Conservation (phyloP, 768 basidiomycete genomes). For the Hysterangium stoloniferum region DNA sequence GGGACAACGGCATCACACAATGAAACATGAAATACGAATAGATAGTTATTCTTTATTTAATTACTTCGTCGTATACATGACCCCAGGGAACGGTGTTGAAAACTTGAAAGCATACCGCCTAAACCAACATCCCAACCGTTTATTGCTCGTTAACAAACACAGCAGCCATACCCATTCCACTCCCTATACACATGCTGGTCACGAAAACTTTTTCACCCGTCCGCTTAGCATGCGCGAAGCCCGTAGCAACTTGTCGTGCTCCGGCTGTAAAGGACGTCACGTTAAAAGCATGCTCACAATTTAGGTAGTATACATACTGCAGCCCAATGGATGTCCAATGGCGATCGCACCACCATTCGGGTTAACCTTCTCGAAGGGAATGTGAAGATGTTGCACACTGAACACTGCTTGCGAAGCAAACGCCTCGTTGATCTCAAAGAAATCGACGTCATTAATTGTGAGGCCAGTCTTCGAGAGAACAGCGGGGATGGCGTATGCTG, state of each 20-base stretch:
- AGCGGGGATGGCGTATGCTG: constrained; percentile 79
- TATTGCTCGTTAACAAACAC: constrained; percentile 81
- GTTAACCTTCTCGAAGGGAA: constrained; percentile 77
- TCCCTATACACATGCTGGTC: constrained; percentile 88
- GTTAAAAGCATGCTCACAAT: background rate
- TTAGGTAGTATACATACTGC: constrained; percentile 44
- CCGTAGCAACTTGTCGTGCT: constrained; percentile 82
- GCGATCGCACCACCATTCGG: constrained; percentile 85
- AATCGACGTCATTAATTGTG: constrained; percentile 66
- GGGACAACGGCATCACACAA: too few relatives aligned
- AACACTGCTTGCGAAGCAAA: constrained; percentile 67
- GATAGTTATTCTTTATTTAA: too few relatives aligned
- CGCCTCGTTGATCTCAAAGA: constrained; percentile 90
- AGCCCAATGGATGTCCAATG: constrained; percentile 81
- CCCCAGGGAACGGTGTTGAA: too few relatives aligned
- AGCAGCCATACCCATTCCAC: constrained; percentile 84
- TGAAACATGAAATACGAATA: too few relatives aligned
- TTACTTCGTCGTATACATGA: too few relatives aligned
- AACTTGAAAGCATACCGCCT: background rate
- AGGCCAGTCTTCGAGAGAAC: constrained; percentile 43
- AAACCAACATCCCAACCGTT: background rate
- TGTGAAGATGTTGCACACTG: constrained; percentile 57
- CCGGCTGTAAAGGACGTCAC: constrained; percentile 58
- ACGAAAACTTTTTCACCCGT: constrained; percentile 71
- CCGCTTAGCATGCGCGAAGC: constrained; percentile 67